Evolutionary conservation across 192 early-diverging fungal genomes (phyloP).

Genomic region (Gaertneriomyces sp.): DNA sequence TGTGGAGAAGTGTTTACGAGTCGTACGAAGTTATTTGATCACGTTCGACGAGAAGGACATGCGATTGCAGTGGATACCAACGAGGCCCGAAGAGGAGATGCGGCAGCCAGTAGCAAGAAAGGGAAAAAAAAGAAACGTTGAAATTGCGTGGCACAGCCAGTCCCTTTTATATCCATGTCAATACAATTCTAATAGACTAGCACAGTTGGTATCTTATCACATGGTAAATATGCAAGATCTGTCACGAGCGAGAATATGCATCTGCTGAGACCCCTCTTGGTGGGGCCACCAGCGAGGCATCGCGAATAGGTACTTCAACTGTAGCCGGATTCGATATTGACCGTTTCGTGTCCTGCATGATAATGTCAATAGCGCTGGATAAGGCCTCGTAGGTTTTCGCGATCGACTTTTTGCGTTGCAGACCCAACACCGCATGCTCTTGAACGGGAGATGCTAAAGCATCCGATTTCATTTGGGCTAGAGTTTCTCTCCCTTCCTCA

Average conservation of each 20-base stretch:
- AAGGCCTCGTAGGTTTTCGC: constrained; percentile 1
- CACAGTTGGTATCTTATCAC: too few relatives aligned
- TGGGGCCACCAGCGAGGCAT: too few relatives aligned
- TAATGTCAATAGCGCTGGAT: not conserved
- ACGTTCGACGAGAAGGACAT: constrained; percentile 84
- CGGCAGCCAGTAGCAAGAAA: constrained; percentile 11
- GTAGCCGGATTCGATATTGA: too few relatives aligned
- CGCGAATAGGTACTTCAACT: too few relatives aligned
- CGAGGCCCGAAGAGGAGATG: not conserved
- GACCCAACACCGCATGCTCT: not conserved
- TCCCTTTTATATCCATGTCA: too few relatives aligned
- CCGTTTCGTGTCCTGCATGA: not conserved
- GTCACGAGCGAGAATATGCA: too few relatives aligned
- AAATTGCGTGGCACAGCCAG: too few relatives aligned
- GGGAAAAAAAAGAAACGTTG: constrained; percentile 6
- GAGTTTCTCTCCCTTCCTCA: not conserved
- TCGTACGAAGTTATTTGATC: constrained; percentile 82
- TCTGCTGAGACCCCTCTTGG: too few relatives aligned
- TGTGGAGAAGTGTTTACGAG: constrained; percentile 69
- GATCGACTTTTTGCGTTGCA: not conserved
- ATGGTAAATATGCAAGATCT: too few relatives aligned
- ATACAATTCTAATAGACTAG: too few relatives aligned
- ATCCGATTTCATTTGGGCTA: not conserved
- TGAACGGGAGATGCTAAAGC: not conserved
- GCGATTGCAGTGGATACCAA: constrained; percentile 40